Evolutionary conservation across 2,329 filamentous ascomycete species (phyloP).

Genomic region (Lachnellula occidentalis): DNA sequence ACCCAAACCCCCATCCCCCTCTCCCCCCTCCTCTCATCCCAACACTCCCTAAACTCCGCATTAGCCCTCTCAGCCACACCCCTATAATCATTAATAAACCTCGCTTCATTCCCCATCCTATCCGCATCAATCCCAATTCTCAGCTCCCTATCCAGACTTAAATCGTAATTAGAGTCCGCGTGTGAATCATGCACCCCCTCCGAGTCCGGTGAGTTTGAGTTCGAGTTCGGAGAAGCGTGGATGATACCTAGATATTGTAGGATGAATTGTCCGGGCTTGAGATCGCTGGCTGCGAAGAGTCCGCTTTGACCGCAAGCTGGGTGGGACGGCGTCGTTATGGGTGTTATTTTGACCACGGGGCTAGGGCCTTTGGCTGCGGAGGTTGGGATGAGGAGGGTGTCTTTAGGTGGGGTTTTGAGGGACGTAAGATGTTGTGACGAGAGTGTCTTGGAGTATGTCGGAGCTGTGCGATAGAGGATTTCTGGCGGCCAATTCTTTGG

Average conservation of each 20-base stretch:
- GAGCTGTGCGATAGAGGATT: conserved; percentile 47
- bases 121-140: conserved; percentile 57
- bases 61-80: conserved; percentile 40
- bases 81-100: conserved; percentile 63
- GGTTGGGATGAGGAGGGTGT: conserved; percentile 31
- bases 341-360: conserved; percentile 47
- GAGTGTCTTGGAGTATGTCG: conserved; percentile 41
- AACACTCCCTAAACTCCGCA: conserved; percentile 51
- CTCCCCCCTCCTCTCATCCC: conserved; percentile 47
- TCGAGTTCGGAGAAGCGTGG: conserved; percentile 36
- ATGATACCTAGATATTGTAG: conserved; percentile 57
- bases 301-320: conserved; percentile 55
- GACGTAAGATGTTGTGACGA: conserved; percentile 11
- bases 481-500: conserved; percentile 55
- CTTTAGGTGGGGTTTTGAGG: conserved; percentile 22
- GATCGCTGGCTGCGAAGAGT: conserved; percentile 51
- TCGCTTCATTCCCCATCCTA: conserved; percentile 54
- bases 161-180: conserved; percentile 54
- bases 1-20: conserved; percentile 55
- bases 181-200: conserved; percentile 27
- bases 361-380: conserved; percentile 40
- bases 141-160: conserved; percentile 54
- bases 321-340: conserved; percentile 46
- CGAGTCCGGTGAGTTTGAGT: conserved; percentile 3
- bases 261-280: conserved; percentile 51